phyloP scores from a whole-genome alignment of 257 asterid genomes.

The Rehmannia glutinosa region DNA sequence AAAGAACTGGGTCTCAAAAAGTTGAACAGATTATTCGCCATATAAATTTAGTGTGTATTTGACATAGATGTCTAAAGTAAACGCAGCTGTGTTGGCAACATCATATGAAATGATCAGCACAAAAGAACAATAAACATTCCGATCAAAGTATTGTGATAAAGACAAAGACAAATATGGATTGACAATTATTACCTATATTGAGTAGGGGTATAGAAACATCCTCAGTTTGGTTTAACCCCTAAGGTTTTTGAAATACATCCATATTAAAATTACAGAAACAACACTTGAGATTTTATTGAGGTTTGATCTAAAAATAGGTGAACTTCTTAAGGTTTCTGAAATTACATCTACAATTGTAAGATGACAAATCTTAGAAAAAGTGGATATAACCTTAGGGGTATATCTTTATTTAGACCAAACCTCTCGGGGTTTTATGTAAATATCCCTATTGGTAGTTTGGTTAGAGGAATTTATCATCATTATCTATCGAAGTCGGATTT shows the following conservation, averaged over 20 bases:
- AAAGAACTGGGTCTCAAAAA: not conserved
- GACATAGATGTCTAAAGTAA: not conserved
- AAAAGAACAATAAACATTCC: not conserved
- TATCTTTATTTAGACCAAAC: not conserved
- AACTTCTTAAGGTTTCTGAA: not conserved
- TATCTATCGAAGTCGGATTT: not conserved
- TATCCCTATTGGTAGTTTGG: not conserved
- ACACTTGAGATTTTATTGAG: not conserved
- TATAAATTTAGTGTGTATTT: not conserved
- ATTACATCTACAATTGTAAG: not conserved
- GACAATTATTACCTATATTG: not conserved
- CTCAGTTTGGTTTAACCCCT: too few relatives aligned
- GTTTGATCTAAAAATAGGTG: not conserved
- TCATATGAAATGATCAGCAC: not conserved
- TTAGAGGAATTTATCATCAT: not conserved
- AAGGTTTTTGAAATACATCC: not conserved
- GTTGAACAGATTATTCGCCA: not conserved
- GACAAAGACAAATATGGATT: conserved; percentile 3
- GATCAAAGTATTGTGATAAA: not conserved
- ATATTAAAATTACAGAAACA: not conserved
- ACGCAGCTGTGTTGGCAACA: not conserved
- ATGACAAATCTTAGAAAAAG: conserved; percentile 3
- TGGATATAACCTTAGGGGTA: not conserved
- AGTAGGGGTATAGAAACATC: not conserved
- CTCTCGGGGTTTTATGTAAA: not conserved